These are phyloP conservation scores for Backusella mclennaniae DNA, from an alignment of 192 early-diverging fungal species.

Conservation along the genomic window DNA sequence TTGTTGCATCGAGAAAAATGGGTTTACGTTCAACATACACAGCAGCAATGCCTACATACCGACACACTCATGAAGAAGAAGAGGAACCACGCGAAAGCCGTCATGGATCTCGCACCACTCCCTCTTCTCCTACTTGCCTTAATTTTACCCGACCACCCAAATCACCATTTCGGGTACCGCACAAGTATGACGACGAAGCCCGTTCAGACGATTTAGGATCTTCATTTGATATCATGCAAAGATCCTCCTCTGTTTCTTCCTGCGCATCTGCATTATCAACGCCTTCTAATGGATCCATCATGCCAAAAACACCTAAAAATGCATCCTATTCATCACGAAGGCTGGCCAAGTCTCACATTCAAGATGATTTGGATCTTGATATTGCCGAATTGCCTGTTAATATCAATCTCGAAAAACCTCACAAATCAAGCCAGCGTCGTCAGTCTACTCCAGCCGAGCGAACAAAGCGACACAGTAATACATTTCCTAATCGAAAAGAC, in stretches of 20 bases:
- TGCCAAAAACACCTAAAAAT: constrained; percentile 15
- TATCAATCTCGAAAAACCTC: neutral
- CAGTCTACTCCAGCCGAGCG: neutral
- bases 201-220: constrained; percentile 3
- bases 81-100: neutral
- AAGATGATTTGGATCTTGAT: neutral
- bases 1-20: constrained; percentile 7
- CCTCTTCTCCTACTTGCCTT: constrained; percentile 3
- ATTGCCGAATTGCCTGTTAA: neutral
- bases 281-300: constrained; percentile 7
- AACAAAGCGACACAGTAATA: constrained; percentile 13
- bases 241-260: constrained; percentile 18
- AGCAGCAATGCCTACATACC: neutral
- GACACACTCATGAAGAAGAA: neutral
- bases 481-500: constrained; percentile 17
- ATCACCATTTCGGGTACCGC: constrained; percentile 22
- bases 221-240: constrained; percentile 13
- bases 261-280: constrained; percentile 12
- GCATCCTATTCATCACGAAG: constrained; percentile 8
- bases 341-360: neutral
- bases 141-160: constrained; percentile 23
- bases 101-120: constrained; percentile 1
- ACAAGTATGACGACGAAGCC: neutral
- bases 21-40: constrained; percentile 8
- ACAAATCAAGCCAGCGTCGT: neutral